A percentile compares a stretch with the other conserved stretches of the same genome.
phyloP scores from a whole-genome alignment of 1,284 basidiomycete genomes.

The Apiotrichum domesticum region DNA sequence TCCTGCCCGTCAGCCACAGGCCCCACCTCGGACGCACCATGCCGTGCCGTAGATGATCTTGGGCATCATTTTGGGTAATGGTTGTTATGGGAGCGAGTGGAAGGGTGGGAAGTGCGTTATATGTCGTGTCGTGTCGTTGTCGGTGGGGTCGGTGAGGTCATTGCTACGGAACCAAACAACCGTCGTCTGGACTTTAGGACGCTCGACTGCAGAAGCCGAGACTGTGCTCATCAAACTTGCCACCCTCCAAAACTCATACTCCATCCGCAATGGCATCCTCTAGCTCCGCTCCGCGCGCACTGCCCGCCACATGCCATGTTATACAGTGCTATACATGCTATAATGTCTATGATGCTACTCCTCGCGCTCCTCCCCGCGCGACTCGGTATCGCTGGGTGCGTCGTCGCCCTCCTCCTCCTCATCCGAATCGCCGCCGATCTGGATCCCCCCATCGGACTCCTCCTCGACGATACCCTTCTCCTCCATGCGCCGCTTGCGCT shows the following conservation, averaged over 20 bases:
- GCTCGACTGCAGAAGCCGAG: not conserved
- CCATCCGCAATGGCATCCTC: too few relatives aligned
- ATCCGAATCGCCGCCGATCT: conserved; percentile 29
- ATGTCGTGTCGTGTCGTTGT: not conserved
- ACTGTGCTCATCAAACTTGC: not conserved
- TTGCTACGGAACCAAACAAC: conserved; percentile 2
- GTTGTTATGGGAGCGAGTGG: too few relatives aligned
- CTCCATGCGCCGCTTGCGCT: conserved; percentile 37
- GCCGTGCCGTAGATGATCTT: conserved; percentile 65
- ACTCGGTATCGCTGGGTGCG: not conserved
- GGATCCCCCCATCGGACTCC: conserved; percentile 32
- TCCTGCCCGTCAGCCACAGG: conserved; percentile 49
- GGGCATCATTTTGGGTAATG: conserved; percentile 22
- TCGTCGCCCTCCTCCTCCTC: conserved; percentile 18
- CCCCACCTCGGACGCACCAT: conserved; percentile 49
- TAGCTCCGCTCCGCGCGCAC: too few relatives aligned
- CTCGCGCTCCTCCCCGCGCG: not conserved
- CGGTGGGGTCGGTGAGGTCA: conserved; percentile 1
- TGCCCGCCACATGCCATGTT: not conserved
- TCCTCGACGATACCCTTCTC: conserved; percentile 32
- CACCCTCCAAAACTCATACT: too few relatives aligned
- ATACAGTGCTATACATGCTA: conserved; percentile 4
- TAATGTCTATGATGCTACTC: not conserved
- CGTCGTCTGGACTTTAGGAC: not conserved
- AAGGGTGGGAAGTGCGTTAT: not conserved